These are phyloP conservation scores for Quercus lobata DNA, from an alignment of 331 rosid species.

Conservation along the genomic window DNA sequence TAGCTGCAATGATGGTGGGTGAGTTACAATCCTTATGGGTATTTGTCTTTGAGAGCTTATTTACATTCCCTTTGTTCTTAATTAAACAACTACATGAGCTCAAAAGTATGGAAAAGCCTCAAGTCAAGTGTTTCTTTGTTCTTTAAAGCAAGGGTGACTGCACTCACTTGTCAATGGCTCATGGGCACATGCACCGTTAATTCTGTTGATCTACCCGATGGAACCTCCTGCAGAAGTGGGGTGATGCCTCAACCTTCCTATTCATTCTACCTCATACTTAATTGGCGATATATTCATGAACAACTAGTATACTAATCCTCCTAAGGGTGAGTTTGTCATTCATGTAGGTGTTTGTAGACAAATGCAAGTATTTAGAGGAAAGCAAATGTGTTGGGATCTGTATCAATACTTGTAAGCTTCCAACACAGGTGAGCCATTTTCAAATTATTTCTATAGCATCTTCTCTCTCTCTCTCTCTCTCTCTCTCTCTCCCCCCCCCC, in stretches of 20 bases:
- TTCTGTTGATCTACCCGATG: constrained; percentile 60
- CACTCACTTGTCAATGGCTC: constrained; percentile 87
- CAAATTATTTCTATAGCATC: neutral
- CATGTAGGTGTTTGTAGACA: constrained; percentile 79
- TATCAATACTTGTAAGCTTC: constrained; percentile 83
- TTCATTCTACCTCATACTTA: constrained; percentile 7
- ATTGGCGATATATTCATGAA: neutral
- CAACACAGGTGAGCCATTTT: constrained; percentile 71
- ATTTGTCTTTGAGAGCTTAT: neutral
- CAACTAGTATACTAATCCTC: constrained; percentile 2
- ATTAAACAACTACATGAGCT: neutral
- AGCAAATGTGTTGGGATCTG: constrained; percentile 88
- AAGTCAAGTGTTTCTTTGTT: constrained; percentile 21
- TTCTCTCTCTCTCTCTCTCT: neutral
- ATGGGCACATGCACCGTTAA: constrained; percentile 85
- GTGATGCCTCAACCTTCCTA: constrained; percentile 38
- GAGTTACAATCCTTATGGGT: constrained; percentile 24
- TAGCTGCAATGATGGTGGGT: constrained; percentile 95
- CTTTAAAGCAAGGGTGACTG: constrained; percentile 93
- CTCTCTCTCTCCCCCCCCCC: too few species aligned
- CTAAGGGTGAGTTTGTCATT: constrained; percentile 7
- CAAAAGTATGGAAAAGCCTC: constrained; percentile 25
- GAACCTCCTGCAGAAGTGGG: constrained; percentile 75
- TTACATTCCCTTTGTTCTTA: neutral
- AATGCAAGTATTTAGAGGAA: constrained; percentile 89